phyloP scores from a whole-genome alignment of 1,139 yeast genomes.

The Zygoascus meyerae region DNA sequence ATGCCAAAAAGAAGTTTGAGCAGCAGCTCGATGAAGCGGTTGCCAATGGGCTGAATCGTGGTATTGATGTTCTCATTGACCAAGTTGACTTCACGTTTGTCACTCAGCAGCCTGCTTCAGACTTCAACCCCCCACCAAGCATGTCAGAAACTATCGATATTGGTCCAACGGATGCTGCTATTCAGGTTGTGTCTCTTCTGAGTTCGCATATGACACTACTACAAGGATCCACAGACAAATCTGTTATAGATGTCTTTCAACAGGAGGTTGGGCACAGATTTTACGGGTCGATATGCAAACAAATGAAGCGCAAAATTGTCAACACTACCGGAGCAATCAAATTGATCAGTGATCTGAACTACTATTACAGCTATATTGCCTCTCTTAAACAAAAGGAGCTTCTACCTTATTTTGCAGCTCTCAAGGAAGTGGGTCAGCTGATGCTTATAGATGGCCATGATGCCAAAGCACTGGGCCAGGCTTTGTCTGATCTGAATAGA shows the following conservation, averaged over 20 bases:
- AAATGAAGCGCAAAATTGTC: conserved; percentile 60
- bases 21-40: conserved; percentile 78
- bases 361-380: conserved; percentile 63
- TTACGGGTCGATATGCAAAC: conserved; percentile 68
- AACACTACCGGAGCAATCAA: conserved; percentile 80
- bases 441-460: conserved; percentile 69
- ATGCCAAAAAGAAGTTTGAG: conserved; percentile 75
- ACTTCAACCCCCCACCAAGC: conserved; percentile 41
- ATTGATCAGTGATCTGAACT: conserved; percentile 53
- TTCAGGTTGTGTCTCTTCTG: conserved; percentile 53
- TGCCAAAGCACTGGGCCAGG: conserved; percentile 77
- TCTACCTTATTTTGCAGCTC: conserved; percentile 69
- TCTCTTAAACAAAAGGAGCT: conserved; percentile 64
- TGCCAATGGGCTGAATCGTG: conserved; percentile 86
- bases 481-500: conserved; percentile 76
- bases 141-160: conserved; percentile 24
- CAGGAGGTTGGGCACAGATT: conserved; percentile 90
- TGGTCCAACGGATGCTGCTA: conserved; percentile 74
- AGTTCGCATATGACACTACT: conserved; percentile 70
- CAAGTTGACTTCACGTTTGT: conserved; percentile 57
- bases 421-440: conserved; percentile 78
- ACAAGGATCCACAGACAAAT: conserved; percentile 79
- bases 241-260: conserved; percentile 85
- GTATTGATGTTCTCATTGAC: conserved; percentile 79
- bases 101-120: conserved; percentile 49